Evolutionary conservation across 192 early-diverging fungal genomes (phyloP).

Genomic region (Backusella sp.): DNA sequence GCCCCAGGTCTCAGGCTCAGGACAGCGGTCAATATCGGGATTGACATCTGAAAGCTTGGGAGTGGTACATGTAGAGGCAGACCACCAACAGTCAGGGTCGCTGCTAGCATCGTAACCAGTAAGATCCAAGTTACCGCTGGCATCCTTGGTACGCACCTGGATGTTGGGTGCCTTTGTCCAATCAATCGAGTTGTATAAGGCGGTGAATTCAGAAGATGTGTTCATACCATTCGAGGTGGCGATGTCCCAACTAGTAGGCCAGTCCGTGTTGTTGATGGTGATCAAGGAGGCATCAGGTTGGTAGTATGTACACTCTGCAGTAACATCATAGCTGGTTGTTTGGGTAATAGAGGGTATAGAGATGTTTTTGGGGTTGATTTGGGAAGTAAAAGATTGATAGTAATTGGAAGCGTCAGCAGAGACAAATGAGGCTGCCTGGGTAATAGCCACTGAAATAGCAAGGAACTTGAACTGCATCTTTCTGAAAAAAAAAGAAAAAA

Average conservation of each 20-base stretch:
- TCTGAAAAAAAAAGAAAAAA: background rate
- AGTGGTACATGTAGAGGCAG: constrained; percentile 25
- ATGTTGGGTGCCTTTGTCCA: constrained; percentile 42
- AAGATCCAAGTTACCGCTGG: constrained; percentile 22
- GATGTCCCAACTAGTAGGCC: constrained; percentile 26
- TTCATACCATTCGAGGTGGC: constrained; percentile 33
- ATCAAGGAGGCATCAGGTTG: constrained; percentile 17
- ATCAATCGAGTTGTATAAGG: constrained; percentile 45
- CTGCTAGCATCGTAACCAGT: constrained; percentile 4
- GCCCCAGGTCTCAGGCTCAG: constrained; percentile 47
- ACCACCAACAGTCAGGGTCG: constrained; percentile 45
- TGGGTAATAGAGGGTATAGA: constrained; percentile 33
- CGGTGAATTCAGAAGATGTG: constrained; percentile 37
- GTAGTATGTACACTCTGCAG: constrained; percentile 24
- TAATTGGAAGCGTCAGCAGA: background rate
- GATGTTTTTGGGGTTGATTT: constrained; percentile 16
- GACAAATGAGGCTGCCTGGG: background rate
- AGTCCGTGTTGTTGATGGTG: constrained; percentile 11
- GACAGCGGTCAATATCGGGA: constrained; percentile 27
- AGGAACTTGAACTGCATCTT: constrained; percentile 30
- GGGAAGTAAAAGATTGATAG: constrained; percentile 9
- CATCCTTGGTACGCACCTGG: constrained; percentile 18
- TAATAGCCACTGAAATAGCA: constrained; percentile 22
- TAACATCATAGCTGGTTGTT: constrained; percentile 28
- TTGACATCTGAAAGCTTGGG: constrained; percentile 27